Evolutionary conservation across 2,329 filamentous ascomycete species (phyloP).

Genomic region (Fusarium sp.): DNA sequence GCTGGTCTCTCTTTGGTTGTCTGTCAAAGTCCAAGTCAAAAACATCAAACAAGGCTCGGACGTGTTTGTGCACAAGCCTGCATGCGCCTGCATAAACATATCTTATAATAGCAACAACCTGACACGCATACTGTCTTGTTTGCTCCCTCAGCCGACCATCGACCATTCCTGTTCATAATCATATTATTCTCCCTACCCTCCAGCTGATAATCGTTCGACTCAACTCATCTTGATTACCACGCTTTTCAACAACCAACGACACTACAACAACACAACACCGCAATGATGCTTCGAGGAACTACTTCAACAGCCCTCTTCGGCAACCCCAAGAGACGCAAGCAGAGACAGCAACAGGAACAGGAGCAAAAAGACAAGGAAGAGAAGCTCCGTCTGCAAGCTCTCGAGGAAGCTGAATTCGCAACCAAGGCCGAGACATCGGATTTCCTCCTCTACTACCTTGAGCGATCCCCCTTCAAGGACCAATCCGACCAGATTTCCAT

Average conservation of each 20-base stretch:
- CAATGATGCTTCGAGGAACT: conserved; percentile 39
- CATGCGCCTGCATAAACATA: conserved; percentile 24
- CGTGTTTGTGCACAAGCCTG: conserved; percentile 29
- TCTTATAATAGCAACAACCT: conserved; percentile 32
- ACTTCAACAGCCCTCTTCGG: conserved; percentile 39
- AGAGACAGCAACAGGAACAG: conserved; percentile 40
- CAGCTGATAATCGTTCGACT: conserved; percentile 19
- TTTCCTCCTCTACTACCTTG: conserved; percentile 50
- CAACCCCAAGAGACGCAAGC: conserved; percentile 44
- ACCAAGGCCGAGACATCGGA: conserved; percentile 48
- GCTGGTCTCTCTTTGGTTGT: conserved; percentile 27
- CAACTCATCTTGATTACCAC: neutral
- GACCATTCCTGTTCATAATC: conserved; percentile 4
- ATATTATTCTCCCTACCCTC: conserved; percentile 5
- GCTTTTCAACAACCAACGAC: neutral
- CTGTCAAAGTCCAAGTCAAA: neutral
- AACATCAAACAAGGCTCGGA: conserved; percentile 23
- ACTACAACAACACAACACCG: neutral
- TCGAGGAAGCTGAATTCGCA: conserved; percentile 46
- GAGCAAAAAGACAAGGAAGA: conserved; percentile 38
- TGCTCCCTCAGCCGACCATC: conserved; percentile 17
- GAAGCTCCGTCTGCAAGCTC: conserved; percentile 38
- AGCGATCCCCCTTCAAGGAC: conserved; percentile 41
- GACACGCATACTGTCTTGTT: conserved; percentile 35
- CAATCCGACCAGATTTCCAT: conserved; percentile 51